These are phyloP conservation scores for Xylariaceae sp. DNA, from an alignment of 2,329 filamentous ascomycete genomes.

Conservation along the genomic window DNA sequence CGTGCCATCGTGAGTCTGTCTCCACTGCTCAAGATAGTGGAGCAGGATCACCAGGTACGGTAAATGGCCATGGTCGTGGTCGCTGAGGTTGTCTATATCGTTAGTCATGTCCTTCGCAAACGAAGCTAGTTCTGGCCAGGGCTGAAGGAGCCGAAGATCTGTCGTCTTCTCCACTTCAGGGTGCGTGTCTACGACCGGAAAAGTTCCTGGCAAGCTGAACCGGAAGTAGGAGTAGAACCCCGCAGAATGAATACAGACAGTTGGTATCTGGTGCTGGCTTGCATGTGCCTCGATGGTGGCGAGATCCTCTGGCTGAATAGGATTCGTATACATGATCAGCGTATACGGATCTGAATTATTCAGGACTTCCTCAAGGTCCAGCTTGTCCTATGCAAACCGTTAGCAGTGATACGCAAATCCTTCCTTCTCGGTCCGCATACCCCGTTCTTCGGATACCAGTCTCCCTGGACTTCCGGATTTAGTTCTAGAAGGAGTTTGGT, in stretches of 20 bases:
- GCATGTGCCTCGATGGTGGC: slow-evolving; percentile 44
- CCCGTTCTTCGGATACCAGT: slow-evolving; percentile 54
- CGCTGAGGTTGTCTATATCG: slow-evolving; percentile 62
- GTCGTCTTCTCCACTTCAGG: slow-evolving; percentile 79
- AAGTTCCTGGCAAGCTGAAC: slow-evolving; percentile 69
- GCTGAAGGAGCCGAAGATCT: slow-evolving; percentile 76
- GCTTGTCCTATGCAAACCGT: slow-evolving; percentile 25
- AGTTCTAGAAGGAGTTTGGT: slow-evolving; percentile 75
- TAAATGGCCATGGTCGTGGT: slow-evolving; percentile 84
- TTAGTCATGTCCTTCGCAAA: slow-evolving; percentile 64
- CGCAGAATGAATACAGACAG: slow-evolving; percentile 79
- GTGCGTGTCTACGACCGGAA: slow-evolving; percentile 93
- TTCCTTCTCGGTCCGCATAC: slow-evolving; percentile 27
- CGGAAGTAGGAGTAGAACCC: slow-evolving; percentile 90
- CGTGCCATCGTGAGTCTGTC: slow-evolving; percentile 59
- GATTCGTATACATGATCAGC: slow-evolving; percentile 51
- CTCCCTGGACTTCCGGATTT: slow-evolving; percentile 84
- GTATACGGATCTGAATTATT: slow-evolving; percentile 42
- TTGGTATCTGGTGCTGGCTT: slow-evolving; percentile 57
- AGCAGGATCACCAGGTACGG: slow-evolving; percentile 81
- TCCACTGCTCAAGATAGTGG: slow-evolving; percentile 79
- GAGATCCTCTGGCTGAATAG: slow-evolving; percentile 42
- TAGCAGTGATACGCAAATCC: slow-evolving; percentile 6
- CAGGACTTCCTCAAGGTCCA: slow-evolving; percentile 41
- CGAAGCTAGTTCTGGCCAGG: slow-evolving; percentile 74